A percentile compares a stretch with the other conserved stretches of the same genome.
Conservation (phyloP, 345 rosid genomes). For the Carallia brachiata region DNA sequence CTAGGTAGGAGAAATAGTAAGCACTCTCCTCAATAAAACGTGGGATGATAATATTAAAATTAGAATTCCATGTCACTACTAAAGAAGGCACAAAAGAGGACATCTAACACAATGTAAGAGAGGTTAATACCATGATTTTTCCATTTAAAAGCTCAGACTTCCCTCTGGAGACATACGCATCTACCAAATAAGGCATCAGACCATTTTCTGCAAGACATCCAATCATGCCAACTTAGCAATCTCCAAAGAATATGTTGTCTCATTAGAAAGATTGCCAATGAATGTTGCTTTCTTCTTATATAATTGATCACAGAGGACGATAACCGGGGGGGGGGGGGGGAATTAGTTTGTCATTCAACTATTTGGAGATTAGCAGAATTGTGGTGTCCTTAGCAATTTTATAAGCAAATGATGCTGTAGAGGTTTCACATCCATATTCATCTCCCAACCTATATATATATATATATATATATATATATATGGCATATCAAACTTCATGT, state of each 20-base stretch:
- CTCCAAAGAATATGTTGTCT: conserved; percentile 1
- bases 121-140: conserved; percentile 57
- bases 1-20: conserved; percentile 32
- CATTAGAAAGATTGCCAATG: background rate
- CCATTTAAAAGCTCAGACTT: conserved; percentile 55
- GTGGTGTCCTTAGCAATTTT: too few relatives aligned
- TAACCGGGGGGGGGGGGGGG: background rate
- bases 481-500: too few relatives aligned
- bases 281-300: background rate
- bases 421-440: too few relatives aligned
- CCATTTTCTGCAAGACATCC: conserved; percentile 51
- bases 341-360: too few relatives aligned
- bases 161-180: conserved; percentile 68
- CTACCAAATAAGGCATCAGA: conserved; percentile 45
- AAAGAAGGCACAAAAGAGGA: conserved; percentile 3
- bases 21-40: background rate
- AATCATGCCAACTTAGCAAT: conserved; percentile 6
- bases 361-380: too few relatives aligned
- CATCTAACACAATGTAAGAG: background rate
- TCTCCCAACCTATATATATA: too few relatives aligned
- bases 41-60: background rate
- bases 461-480: too few relatives aligned
- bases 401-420: too few relatives aligned
- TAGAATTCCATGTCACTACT: conserved; percentile 3
- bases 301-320: background rate